Evolutionary conservation across 164 flowering plant genomes (phyloP).

Genomic region (Aristolochia californica): DNA sequence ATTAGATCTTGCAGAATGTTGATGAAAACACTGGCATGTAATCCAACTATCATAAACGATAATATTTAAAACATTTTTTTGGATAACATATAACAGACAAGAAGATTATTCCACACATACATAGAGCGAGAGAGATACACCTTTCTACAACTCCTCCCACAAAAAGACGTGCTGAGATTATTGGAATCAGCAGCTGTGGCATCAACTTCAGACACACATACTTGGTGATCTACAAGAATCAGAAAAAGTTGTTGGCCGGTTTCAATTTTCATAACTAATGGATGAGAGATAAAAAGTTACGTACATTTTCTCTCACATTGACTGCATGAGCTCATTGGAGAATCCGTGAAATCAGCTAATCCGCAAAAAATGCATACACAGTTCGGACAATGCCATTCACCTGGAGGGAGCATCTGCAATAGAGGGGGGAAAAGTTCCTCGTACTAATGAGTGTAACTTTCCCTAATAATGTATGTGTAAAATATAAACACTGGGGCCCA

Average conservation of each 20-base stretch:
- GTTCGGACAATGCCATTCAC: slow-evolving; percentile 94
- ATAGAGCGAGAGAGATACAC: slow-evolving; percentile 18
- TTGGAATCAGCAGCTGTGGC: neutral
- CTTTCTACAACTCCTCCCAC: slow-evolving; percentile 49
- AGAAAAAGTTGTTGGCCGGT: slow-evolving; percentile 1
- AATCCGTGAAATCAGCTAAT: slow-evolving; percentile 11
- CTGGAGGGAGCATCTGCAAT: slow-evolving; percentile 79
- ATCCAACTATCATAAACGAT: no score
- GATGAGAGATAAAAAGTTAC: neutral
- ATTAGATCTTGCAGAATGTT: no score
- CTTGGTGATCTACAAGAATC: slow-evolving; percentile 36
- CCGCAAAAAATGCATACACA: slow-evolving; percentile 89
- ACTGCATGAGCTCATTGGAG: slow-evolving; percentile 36
- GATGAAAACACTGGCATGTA: no score
- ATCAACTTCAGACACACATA: slow-evolving; percentile 19
- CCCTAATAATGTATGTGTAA: no score
- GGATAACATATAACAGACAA: no score
- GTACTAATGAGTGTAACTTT: no score
- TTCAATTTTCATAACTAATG: neutral
- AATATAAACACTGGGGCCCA: no score
- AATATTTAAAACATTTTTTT: no score
- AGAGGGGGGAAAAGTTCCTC: slow-evolving; percentile 3
- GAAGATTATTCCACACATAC: neutral
- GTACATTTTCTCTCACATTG: slow-evolving; percentile 74
- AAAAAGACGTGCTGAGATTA: slow-evolving; percentile 26